phyloP scores from a whole-genome alignment of 352 stramenopile species.

The Phytophthora syringae region DNA sequence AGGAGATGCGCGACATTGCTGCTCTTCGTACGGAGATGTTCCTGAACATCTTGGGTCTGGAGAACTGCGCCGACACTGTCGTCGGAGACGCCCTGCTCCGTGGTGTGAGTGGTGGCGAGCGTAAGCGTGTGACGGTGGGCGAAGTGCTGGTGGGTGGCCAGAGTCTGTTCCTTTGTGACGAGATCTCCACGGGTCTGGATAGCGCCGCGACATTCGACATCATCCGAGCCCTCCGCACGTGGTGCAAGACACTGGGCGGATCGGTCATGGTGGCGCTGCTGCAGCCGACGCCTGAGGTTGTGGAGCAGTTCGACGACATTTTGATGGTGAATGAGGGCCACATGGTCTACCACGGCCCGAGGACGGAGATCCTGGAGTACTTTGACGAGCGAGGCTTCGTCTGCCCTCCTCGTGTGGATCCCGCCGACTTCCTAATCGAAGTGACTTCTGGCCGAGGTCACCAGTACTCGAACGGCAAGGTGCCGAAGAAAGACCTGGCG shows the following conservation, averaged over 20 bases:
- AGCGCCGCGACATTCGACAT: constrained; percentile 65
- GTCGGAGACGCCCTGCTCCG: constrained; percentile 89
- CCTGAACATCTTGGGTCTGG: constrained; percentile 85
- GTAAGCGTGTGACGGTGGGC: constrained; percentile 87
- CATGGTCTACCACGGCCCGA: constrained; percentile 93
- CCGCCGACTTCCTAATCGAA: constrained; percentile 76
- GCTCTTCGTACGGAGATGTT: constrained; percentile 77
- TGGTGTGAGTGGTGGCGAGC: constrained; percentile 92
- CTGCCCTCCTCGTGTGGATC: constrained; percentile 70
- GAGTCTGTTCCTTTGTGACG: constrained; percentile 83
- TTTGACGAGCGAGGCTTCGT: constrained; percentile 84
- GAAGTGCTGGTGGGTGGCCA: constrained; percentile 51
- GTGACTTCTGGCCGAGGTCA: constrained; percentile 64
- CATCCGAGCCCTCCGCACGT: constrained; percentile 57
- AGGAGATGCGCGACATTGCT: constrained; percentile 78
- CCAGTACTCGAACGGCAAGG: constrained; percentile 51
- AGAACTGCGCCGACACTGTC: constrained; percentile 93
- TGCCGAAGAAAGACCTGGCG: constrained; percentile 35
- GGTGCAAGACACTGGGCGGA: constrained; percentile 44
- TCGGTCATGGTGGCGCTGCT: constrained; percentile 46
- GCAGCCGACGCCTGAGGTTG: constrained; percentile 88
- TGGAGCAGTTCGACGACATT: constrained; percentile 96
- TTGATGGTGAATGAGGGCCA: constrained; percentile 94
- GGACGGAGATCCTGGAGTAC: constrained; percentile 77
- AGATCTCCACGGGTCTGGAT: constrained; percentile 70